These are phyloP conservation scores for Solanum sparsipilum DNA, from an alignment of 257 asterid genomes.

Conservation along the genomic window DNA sequence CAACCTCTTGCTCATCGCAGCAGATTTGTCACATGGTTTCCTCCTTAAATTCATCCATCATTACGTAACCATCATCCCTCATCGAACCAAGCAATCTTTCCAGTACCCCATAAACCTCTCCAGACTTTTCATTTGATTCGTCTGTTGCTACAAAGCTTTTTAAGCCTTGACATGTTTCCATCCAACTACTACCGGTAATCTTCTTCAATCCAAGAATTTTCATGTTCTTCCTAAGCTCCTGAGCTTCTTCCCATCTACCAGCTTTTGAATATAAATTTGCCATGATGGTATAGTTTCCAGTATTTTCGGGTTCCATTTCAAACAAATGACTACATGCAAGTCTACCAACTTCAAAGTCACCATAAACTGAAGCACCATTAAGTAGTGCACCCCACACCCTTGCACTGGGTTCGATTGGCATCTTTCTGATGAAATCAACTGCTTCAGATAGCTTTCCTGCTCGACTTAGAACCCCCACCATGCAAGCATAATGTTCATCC, in stretches of 20 bases:
- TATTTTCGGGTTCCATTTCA: conserved; percentile 55
- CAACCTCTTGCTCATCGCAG: background rate
- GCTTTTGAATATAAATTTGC: conserved; percentile 69
- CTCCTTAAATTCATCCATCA: conserved; percentile 14
- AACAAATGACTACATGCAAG: conserved; percentile 43
- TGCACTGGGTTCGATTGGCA: conserved; percentile 58
- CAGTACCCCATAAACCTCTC: conserved; percentile 2
- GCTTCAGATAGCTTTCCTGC: conserved; percentile 67
- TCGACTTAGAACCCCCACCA: conserved; percentile 64
- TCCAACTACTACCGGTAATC: conserved; percentile 72
- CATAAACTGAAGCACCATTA: conserved; percentile 60
- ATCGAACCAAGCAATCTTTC: conserved; percentile 9
- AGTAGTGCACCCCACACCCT: conserved; percentile 82
- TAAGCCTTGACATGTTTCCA: conserved; percentile 33
- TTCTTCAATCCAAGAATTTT: conserved; percentile 40
- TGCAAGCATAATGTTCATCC: conserved; percentile 65
- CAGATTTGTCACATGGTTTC: background rate
- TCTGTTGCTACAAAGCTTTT: conserved; percentile 20
- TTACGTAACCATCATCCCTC: conserved; percentile 8
- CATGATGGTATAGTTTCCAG: conserved; percentile 57
- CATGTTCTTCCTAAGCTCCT: conserved; percentile 49
- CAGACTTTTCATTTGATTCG: conserved; percentile 5
- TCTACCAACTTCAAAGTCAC: conserved; percentile 57
- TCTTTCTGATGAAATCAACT: conserved; percentile 42
- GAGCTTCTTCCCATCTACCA: conserved; percentile 81